phyloP scores from a whole-genome alignment of 345 rosid species.

The Citrus hindsii region DNA sequence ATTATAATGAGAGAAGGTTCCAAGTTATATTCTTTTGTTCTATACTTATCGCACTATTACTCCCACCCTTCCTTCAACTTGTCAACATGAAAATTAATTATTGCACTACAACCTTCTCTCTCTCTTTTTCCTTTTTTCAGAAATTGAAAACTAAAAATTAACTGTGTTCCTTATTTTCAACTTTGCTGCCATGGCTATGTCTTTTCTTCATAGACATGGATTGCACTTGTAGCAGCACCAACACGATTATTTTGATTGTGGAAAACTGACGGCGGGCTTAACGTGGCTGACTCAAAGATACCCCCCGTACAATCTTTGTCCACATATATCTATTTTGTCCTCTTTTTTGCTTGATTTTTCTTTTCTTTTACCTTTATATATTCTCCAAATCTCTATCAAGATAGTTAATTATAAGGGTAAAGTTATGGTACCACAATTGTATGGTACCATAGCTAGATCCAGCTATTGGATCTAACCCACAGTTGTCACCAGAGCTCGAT shows the following conservation, averaged over 20 bases:
- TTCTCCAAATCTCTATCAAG: background rate
- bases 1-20: conserved; percentile 9
- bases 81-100: background rate
- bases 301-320: conserved; percentile 5
- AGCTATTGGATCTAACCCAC: too few relatives aligned
- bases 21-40: conserved; percentile 9
- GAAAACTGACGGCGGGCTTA: conserved; percentile 34
- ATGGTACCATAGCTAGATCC: too few relatives aligned
- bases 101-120: background rate
- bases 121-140: too few relatives aligned
- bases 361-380: background rate
- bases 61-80: conserved; percentile 11
- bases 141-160: too few relatives aligned
- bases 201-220: conserved; percentile 11
- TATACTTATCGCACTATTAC: background rate
- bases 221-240: conserved; percentile 15
- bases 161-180: background rate
- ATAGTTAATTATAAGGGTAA: background rate
- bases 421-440: too few relatives aligned
- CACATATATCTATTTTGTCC: background rate
- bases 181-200: too few relatives aligned
- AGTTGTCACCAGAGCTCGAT: too few relatives aligned
- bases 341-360: background rate
- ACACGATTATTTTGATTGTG: conserved; percentile 19
- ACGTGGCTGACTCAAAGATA: conserved; percentile 36